Conservation (phyloP, 352 stramenopile genomes). For the Pythium diclinum region DNA sequence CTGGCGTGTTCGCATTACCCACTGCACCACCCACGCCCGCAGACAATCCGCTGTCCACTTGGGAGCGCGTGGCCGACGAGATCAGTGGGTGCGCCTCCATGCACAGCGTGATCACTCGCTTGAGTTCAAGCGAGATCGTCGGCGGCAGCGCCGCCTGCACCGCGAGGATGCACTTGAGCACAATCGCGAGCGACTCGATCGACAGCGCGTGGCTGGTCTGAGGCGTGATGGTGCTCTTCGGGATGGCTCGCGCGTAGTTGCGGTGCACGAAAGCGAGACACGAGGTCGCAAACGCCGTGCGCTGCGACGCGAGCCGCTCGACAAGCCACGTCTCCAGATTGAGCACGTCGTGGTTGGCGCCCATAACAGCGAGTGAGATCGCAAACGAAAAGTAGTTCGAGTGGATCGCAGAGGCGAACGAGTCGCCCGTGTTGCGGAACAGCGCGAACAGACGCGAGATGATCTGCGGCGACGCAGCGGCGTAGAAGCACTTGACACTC, state of each 20-base stretch:
- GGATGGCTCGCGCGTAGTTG: slow-evolving; percentile 77
- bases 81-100: slow-evolving; percentile 85
- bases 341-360: slow-evolving; percentile 83
- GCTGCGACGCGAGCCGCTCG: slow-evolving; percentile 71
- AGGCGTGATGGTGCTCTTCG: slow-evolving; percentile 77
- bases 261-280: slow-evolving; percentile 84
- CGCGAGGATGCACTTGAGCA: slow-evolving; percentile 81
- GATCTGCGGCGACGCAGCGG: slow-evolving; percentile 71
- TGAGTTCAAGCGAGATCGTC: slow-evolving; percentile 75
- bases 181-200: slow-evolving; percentile 79
- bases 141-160: slow-evolving; percentile 66
- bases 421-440: slow-evolving; percentile 81
- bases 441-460: slow-evolving; percentile 80
- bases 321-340: slow-evolving; percentile 82
- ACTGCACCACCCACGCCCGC: slow-evolving; percentile 19
- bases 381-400: slow-evolving; percentile 90
- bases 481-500: slow-evolving; percentile 87
- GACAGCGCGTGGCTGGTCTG: slow-evolving; percentile 78
- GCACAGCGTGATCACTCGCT: slow-evolving; percentile 76
- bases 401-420: slow-evolving; percentile 78
- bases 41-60: slow-evolving; percentile 33
- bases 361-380: slow-evolving; percentile 75
- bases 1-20: not conserved
- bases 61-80: slow-evolving; percentile 52
- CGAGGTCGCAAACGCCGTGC: slow-evolving; percentile 81